These are phyloP conservation scores for Vigna reflexopilosa DNA, from an alignment of 306 rosid genomes.

Conservation along the genomic window DNA sequence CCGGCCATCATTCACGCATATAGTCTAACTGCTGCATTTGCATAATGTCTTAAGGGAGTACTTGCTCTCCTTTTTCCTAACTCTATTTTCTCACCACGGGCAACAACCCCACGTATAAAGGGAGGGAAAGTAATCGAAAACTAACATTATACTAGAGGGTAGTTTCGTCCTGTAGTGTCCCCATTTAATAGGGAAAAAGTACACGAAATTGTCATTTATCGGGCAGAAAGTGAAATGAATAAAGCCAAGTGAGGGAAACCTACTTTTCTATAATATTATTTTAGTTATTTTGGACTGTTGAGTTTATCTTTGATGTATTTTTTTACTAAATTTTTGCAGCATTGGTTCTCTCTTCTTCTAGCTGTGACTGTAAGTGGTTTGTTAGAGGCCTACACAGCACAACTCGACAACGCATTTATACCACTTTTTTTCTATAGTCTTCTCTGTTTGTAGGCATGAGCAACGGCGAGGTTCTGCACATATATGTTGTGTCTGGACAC, in stretches of 20 bases:
- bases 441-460: conserved; percentile 70
- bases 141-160: background rate
- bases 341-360: conserved; percentile 78
- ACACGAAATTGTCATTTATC: background rate
- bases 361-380: conserved; percentile 91
- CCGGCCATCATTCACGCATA: conserved; percentile 31
- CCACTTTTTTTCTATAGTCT: conserved; percentile 93
- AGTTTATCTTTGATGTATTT: conserved; percentile 40
- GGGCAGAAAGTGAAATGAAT: conserved; percentile 6
- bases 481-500: conserved; percentile 31
- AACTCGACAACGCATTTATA: conserved; percentile 95
- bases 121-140: conserved; percentile 3
- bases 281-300: conserved; percentile 25
- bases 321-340: conserved; percentile 62
- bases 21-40: conserved; percentile 12
- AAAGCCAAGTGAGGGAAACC: conserved; percentile 4
- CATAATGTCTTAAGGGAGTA: conserved; percentile 4
- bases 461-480: background rate
- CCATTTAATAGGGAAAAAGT: background rate
- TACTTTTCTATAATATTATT: background rate
- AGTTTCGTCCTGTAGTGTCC: conserved; percentile 28
- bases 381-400: conserved; percentile 97
- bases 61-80: conserved; percentile 3
- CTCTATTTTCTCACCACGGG: background rate
- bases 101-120: no score